Evolutionary conservation across 2,329 filamentous ascomycete genomes (phyloP).

Genomic region (Sphaerulina musiva): DNA sequence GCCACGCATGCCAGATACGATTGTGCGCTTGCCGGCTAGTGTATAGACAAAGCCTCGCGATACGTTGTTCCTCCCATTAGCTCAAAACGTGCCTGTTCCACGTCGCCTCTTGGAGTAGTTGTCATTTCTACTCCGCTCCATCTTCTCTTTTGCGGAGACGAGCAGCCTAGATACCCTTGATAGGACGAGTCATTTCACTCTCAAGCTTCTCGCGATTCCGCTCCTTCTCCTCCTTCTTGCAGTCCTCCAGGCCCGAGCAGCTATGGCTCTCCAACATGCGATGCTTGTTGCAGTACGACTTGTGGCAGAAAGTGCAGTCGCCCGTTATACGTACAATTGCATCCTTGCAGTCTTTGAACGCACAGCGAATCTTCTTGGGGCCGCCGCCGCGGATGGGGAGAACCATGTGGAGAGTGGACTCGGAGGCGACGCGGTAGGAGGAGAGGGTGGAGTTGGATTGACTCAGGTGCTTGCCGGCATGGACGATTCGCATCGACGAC

Average conservation of each 20-base stretch:
- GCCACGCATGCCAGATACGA: neutral
- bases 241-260: slow-evolving; percentile 88
- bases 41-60: neutral
- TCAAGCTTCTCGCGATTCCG: slow-evolving; percentile 90
- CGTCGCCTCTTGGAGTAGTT: neutral
- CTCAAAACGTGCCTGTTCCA: slow-evolving; percentile 2
- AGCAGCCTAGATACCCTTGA: slow-evolving; percentile 66
- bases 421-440: slow-evolving; percentile 44
- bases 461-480: slow-evolving; percentile 52
- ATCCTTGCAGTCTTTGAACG: slow-evolving; percentile 81
- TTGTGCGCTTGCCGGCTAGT: neutral
- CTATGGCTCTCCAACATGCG: slow-evolving; percentile 89
- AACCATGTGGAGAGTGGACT: slow-evolving; percentile 49
- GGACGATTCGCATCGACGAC: slow-evolving; percentile 49
- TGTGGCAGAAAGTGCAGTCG: slow-evolving; percentile 90
- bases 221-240: slow-evolving; percentile 94
- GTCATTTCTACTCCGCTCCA: too few species aligned
- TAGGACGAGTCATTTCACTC: slow-evolving; percentile 85
- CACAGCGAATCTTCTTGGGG: slow-evolving; percentile 75
- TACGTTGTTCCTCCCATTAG: neutral
- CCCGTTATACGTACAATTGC: slow-evolving; percentile 88
- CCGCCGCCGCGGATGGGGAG: slow-evolving; percentile 54
- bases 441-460: slow-evolving; percentile 40
- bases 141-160: neutral
- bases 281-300: slow-evolving; percentile 93